Evolutionary conservation across 2,329 filamentous ascomycete genomes (phyloP).

Genomic region (Pseudogymnoascus sp.): DNA sequence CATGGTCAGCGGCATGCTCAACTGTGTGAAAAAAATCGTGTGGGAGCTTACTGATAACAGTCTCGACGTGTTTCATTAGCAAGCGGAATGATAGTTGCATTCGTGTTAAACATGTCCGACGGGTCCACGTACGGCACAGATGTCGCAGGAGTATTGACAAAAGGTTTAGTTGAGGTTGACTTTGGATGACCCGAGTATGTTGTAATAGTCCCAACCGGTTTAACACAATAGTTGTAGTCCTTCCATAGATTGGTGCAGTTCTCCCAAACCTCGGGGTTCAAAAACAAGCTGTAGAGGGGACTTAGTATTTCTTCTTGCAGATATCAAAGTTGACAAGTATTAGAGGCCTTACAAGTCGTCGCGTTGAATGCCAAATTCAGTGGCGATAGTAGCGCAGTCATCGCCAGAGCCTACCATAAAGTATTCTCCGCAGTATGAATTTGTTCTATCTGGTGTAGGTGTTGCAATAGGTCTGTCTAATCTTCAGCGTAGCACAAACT

Average conservation of each 20-base stretch:
- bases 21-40: background rate
- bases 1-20: background rate
- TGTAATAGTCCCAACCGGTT: background rate
- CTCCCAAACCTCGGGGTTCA: background rate
- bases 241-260: background rate
- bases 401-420: constrained; percentile 6
- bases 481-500: background rate
- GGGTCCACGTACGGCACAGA: background rate
- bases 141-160: background rate
- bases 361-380: background rate
- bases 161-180: background rate
- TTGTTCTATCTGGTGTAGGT: constrained; percentile 13
- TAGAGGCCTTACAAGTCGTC: background rate
- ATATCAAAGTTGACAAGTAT: background rate
- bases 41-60: background rate
- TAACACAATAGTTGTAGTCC: background rate
- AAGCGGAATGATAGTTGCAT: background rate
- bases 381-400: background rate
- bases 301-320: background rate
- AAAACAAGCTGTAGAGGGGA: background rate
- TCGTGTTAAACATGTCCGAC: background rate
- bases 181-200: background rate
- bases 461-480: constrained; percentile 5
- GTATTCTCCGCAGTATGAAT: background rate
- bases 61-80: background rate